phyloP scores from a whole-genome alignment of 768 basidiomycete genomes.

The Pleurotus eryngii region DNA sequence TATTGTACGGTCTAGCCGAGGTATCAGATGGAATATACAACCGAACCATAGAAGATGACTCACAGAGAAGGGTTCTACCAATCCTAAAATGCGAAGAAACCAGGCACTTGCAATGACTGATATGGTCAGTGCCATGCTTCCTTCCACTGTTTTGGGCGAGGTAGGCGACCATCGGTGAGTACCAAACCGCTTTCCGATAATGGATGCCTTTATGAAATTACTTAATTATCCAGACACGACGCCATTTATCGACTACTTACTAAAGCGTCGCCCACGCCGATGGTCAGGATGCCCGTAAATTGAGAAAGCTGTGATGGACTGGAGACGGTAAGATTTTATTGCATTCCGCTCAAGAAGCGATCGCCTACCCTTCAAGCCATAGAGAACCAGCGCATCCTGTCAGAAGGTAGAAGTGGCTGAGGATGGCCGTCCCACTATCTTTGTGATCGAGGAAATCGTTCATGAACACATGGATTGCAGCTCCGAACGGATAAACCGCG shows the following conservation, averaged over 20 bases:
- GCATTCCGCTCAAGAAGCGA: conserved; percentile 5
- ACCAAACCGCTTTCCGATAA: conserved; percentile 85
- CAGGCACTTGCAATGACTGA: conserved; percentile 71
- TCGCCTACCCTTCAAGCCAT: conserved; percentile 90
- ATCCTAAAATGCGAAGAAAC: conserved; percentile 65
- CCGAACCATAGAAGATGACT: conserved; percentile 23
- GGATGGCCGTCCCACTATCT: conserved; percentile 92
- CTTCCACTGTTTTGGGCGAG: conserved; percentile 88
- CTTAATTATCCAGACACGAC: not conserved
- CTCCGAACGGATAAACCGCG: conserved; percentile 95
- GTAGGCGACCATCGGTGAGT: conserved; percentile 79
- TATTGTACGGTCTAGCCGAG: conserved; percentile 62
- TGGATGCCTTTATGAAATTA: conserved; percentile 65
- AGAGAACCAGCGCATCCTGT: conserved; percentile 92
- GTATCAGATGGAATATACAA: not conserved
- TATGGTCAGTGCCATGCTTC: conserved; percentile 75
- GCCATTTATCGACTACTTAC: conserved; percentile 39
- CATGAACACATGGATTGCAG: conserved; percentile 91
- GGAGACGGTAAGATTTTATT: not conserved
- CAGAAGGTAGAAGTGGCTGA: conserved; percentile 96
- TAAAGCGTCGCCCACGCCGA: conserved; percentile 93
- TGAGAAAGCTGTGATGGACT: conserved; percentile 44
- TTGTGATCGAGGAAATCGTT: conserved; percentile 95
- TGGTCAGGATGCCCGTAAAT: conserved; percentile 83
- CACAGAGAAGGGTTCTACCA: conserved; percentile 77